Evolutionary conservation across 129 eudicot genomes (phyloP).

Genomic region (Mikania micrantha): DNA sequence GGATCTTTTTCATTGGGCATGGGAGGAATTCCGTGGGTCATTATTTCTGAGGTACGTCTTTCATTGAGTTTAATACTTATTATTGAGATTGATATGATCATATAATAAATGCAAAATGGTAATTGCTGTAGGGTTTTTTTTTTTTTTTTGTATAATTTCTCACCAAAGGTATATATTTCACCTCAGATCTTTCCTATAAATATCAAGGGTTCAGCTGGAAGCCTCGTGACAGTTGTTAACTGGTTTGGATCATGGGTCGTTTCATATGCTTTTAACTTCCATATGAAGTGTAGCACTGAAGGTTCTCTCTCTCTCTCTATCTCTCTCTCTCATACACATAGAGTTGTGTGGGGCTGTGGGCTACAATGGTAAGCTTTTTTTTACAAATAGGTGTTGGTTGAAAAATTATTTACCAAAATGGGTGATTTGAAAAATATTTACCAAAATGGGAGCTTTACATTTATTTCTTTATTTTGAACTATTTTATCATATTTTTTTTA

Average conservation of each 20-base stretch:
- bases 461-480: too few species aligned
- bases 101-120: background rate
- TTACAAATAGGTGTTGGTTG: too few species aligned
- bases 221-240: conserved; percentile 74
- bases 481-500: too few species aligned
- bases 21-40: conserved; percentile 94
- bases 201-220: conserved; percentile 79
- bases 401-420: too few species aligned
- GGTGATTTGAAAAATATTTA: too few species aligned
- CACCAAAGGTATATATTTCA: background rate
- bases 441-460: too few species aligned
- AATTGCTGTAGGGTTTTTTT: too few species aligned
- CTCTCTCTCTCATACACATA: background rate
- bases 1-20: conserved; percentile 78
- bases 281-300: conserved; percentile 62
- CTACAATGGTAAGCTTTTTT: too few species aligned
- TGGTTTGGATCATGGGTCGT: conserved; percentile 84
- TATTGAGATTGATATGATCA: too few species aligned
- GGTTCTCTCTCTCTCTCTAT: conserved; percentile 36
- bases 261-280: conserved; percentile 64
- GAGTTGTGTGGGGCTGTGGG: too few species aligned
- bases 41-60: conserved; percentile 79
- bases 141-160: background rate
- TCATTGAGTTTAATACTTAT: background rate
- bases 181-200: conserved; percentile 81